Conservation (phyloP, 257 asterid genomes). For the Petunia secreta region DNA sequence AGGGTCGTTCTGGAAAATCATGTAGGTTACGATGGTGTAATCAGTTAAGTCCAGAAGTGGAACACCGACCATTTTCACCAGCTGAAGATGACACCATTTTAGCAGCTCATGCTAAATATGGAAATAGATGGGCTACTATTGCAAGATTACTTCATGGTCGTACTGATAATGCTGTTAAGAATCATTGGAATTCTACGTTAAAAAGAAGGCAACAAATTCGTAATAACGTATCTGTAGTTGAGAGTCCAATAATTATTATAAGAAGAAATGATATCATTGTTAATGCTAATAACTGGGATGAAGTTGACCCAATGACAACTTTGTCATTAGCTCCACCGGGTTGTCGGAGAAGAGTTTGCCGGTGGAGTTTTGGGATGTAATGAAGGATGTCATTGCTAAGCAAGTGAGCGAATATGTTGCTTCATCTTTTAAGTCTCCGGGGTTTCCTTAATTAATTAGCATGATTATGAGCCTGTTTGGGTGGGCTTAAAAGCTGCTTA, state of each 20-base stretch:
- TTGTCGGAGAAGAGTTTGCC: constrained; percentile 43
- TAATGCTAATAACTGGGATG: constrained; percentile 10
- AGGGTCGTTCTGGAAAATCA: constrained; percentile 52
- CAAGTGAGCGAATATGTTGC: constrained; percentile 73
- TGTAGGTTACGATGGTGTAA: constrained; percentile 60
- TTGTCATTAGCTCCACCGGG: constrained; percentile 78
- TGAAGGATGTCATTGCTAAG: constrained; percentile 69
- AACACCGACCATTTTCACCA: constrained; percentile 47
- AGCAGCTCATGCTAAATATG: constrained; percentile 50
- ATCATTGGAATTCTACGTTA: constrained; percentile 58
- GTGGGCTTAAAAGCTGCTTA: no score
- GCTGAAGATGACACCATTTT: constrained; percentile 48
- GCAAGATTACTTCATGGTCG: constrained; percentile 52
- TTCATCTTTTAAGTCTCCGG: constrained; percentile 60
- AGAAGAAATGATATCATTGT: no score
- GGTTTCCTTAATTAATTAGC: constrained; percentile 48
- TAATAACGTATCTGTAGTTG: no score
- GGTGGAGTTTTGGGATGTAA: constrained; percentile 68
- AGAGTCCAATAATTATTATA: no score
- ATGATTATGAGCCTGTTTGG: no score
- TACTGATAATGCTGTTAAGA: constrained; percentile 59
- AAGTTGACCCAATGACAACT: constrained; percentile 68
- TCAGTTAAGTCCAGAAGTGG: constrained; percentile 53
- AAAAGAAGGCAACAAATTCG: constrained; percentile 23
- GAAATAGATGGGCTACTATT: constrained; percentile 60